Base-by-base conservation (phyloP, 305 asterid genomes). In the Caryopteris hybrid region DNA sequence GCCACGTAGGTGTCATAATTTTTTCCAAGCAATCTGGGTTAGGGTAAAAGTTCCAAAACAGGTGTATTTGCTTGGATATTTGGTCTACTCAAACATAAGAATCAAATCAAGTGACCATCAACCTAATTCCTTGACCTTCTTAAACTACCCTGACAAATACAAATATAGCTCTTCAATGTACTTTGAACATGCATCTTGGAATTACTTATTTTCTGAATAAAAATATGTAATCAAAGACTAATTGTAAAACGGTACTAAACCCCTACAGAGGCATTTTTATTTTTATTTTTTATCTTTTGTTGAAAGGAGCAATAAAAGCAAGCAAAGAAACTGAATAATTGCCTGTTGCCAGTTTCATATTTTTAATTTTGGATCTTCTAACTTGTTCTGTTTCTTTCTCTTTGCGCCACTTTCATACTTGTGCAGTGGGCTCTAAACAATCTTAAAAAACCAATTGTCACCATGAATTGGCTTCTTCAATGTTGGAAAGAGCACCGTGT, bases 401-500 rank as follows among this genome's bases (percentile, higher is more conserved):
- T 66, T 68, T 72, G 17, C 55, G 38, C 59, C 70, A 52, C 29
- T 64, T 63, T 52, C 55, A 50, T 36, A 17, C 66, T 56, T 68
- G 70, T 80, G 77, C 83, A 91, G 98, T 91, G 96, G 99, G 98
- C 98, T 71, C 43, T 87, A 64, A 84, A 84, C 79, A 76, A 68
- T 71, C 79, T 83, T 31, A 95, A 85, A 84, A 95, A 86, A 80
- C 96, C 99, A 47, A 83, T 86, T 72, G 94, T 91, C 83, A 84
- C 87, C 64, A 75, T 67, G 27, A 81, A 73, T 68, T 95, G 99
- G 99, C 90, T 95, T 58, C 86, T 74, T 51, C 99, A 91, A 31
- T 95, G 99, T 70, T 95, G 99, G 99, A 89, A 88, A 82, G 99
- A 95, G 82, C 99, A 94, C 76, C 92, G 98, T 56, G 85, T 89